These are phyloP conservation scores for Tillandsia fasciculata DNA, from an alignment of 176 grass and related monocot genomes.

Conservation along the genomic window DNA sequence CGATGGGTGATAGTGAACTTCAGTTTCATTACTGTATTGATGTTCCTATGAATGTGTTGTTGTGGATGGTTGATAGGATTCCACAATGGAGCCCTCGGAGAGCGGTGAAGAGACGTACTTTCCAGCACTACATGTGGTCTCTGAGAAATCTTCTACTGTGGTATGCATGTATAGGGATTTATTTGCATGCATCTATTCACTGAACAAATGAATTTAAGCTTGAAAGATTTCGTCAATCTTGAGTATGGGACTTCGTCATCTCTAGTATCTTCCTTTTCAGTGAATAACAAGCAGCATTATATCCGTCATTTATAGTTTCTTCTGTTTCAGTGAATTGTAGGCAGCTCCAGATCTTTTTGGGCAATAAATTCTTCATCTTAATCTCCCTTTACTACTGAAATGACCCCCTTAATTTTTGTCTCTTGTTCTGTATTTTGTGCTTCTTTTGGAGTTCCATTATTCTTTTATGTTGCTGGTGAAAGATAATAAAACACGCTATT, in stretches of 20 bases:
- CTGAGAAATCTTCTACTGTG: constrained; percentile 45
- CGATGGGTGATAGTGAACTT: background rate
- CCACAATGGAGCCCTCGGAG: constrained; percentile 38
- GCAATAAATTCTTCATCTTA: no score
- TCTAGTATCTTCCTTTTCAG: background rate
- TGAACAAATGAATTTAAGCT: background rate
- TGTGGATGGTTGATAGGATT: constrained; percentile 28
- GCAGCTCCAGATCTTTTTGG: no score
- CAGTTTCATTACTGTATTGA: background rate
- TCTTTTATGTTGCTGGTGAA: no score
- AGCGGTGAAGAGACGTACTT: constrained; percentile 87
- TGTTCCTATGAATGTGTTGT: constrained; percentile 9
- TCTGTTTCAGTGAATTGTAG: background rate
- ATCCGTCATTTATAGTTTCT: background rate
- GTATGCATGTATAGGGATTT: constrained; percentile 26
- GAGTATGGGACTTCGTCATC: background rate
- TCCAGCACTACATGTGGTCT: constrained; percentile 79
- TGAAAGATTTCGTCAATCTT: background rate
- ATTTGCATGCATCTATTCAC: background rate
- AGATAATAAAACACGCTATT: no score
- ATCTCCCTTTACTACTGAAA: no score
- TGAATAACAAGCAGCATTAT: background rate
- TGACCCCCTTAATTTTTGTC: no score
- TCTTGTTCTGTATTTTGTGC: no score
- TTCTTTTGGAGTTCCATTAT: no score